A percentile compares a stretch with the other conserved stretches of the same genome.
Evolutionary conservation across 768 basidiomycete genomes (phyloP).

Genomic region (Daedalea quercina): DNA sequence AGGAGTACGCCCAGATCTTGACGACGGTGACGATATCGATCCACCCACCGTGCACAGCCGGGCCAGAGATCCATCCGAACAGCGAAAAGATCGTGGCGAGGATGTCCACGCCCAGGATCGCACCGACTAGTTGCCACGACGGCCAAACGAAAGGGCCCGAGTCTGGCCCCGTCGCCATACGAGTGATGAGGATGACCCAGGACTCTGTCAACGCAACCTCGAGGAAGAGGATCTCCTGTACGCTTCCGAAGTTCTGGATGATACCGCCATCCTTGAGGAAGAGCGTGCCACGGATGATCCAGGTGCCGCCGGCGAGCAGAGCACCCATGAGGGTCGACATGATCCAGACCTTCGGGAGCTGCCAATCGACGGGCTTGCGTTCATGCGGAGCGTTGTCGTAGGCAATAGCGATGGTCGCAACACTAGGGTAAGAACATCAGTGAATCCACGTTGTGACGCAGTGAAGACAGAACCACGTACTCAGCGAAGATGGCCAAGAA

Average conservation of each 20-base stretch:
- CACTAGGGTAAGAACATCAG: conserved; percentile 2
- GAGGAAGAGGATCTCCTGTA: conserved; percentile 41
- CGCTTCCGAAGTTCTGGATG: conserved; percentile 37
- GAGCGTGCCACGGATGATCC: conserved; percentile 38
- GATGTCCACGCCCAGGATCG: conserved; percentile 34
- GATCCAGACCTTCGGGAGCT: conserved; percentile 42
- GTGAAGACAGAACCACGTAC: neutral
- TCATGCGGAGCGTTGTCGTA: conserved; percentile 37
- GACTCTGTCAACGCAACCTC: conserved; percentile 43
- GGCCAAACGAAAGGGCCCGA: conserved; percentile 17
- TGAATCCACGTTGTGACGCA: neutral
- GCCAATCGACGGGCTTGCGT: conserved; percentile 40
- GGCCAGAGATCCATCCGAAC: conserved; percentile 38
- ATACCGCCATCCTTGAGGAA: conserved; percentile 33
- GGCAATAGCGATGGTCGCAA: conserved; percentile 44
- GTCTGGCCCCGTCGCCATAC: conserved; percentile 19
- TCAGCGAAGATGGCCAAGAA: conserved; percentile 39
- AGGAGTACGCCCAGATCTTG: conserved; percentile 33
- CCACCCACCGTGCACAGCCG: conserved; percentile 25
- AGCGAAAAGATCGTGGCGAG: conserved; percentile 33
- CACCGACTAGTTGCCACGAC: conserved; percentile 34
- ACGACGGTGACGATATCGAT: conserved; percentile 35
- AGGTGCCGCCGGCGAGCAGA: conserved; percentile 23
- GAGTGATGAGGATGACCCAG: conserved; percentile 27
- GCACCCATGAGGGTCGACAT: conserved; percentile 34